Base-by-base conservation (phyloP, 257 asterid species). In the Plantago ovata region DNA sequence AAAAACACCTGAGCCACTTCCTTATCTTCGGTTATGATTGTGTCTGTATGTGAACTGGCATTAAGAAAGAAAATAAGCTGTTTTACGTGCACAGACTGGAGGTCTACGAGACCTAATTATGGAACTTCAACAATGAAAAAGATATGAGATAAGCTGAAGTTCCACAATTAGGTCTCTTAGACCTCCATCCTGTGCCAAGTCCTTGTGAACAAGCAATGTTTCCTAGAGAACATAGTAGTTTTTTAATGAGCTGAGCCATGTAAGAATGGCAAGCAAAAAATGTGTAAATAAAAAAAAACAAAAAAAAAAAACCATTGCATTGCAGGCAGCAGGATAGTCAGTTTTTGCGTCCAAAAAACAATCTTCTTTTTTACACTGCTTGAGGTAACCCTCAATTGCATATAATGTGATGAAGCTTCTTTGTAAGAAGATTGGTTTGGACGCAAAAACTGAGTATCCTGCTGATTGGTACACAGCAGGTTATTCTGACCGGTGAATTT, bases 261-360 rank as follows among this genome's bases (percentile, higher is more conserved):
- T 13, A 32, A 41, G 38, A 54, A 43, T 14, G 21, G 7, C 40
- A 22, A 53, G 40, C 19, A 44, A 23, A 13, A 40, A 9, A 7
- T 20, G 19, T 6, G 50, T n/a, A n/a, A n/a, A n/a, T n/a, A n/a
- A n/a, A n/a, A 49, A 22, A n/a, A n/a, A n/a, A n/a, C n/a, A n/a
- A n/a, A 55, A 21, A 32, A 28, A 50, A 10, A 61, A 65, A 53
- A 88, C 96, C 94, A 88, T 85, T 11, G 96, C 93, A 71, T 88
- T 88, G 76, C 95, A 88, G 53, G 96, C 95, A 33, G 96, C 95
- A 53, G 96, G 94, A 57, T 88, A 88, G 71, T 88, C 96, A 23
- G 80, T 74, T 79, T 88, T 88, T 50, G 96, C 81, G 49, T 88
- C 96, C 73, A n/a, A n/a, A 77, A 23, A 22, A 85, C 81, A 20